Base-by-base conservation (phyloP, 2,329 filamentous ascomycete species). In the Trichoderma polysporum region DNA sequence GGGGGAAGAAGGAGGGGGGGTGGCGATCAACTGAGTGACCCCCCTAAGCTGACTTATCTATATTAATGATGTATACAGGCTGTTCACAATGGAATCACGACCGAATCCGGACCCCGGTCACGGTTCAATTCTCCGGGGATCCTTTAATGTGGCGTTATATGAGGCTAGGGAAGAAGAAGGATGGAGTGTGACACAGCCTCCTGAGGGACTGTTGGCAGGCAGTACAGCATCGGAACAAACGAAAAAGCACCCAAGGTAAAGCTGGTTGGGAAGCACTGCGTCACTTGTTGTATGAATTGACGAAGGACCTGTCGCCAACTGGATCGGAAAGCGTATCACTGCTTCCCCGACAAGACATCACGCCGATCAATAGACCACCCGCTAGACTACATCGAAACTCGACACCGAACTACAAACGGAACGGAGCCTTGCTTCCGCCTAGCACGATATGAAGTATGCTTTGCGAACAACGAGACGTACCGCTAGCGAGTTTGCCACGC, bases 311-410 rank as follows among this genome's bases (percentile, higher is more conserved):
- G 50, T 50, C 31, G 49, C 54, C 62, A 59, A 61, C 54, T 68
- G 66, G 62, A 66, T 66, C 56, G 54, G 54, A 57, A 56, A 41
- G 33, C 39, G 27, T 57, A 45, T 37, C 56, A 31, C 29, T 56
- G 57, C 61, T 60, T 66, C 61, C 66, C 61, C 29, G 35, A 49
- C 49, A 41, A 60, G 62, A 54, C 61, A 66, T 22, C 35, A 45
- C 41, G 41, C 31, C 57, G 66, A 66, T 68, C 66, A 47, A 66
- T 35, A 66, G 19, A 22, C 57, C 61, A 59, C 29, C 66, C 54
- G 35, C 47, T 52, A 39, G 15, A 45, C 35, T 56, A 29, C 29
- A 54, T 41, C 52, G 66, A 33, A 29, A 33, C n/a, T 25, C 49
- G 35, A 47, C 45, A 50, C 27, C 37, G 35, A 39, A 25, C 60